phyloP scores from a whole-genome alignment of 257 asterid species.

The Craterostigma plantagineum region DNA sequence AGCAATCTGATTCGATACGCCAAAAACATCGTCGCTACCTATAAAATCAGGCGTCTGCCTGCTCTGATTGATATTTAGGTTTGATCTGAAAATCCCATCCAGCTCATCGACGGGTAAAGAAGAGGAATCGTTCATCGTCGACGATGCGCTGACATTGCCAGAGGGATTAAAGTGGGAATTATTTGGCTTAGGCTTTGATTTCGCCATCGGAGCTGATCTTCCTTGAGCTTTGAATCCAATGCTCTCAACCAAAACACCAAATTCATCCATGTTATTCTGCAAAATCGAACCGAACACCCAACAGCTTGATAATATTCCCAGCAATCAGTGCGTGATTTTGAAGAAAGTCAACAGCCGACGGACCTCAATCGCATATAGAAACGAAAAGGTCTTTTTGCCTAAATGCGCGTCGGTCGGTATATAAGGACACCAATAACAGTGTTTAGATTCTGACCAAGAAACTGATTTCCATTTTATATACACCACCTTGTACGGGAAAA shows the following conservation, averaged over 20 bases:
- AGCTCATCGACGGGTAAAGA: slow-evolving; percentile 53
- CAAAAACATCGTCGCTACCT: slow-evolving; percentile 36
- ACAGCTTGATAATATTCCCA: too few relatives aligned
- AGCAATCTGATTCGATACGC: slow-evolving; percentile 28
- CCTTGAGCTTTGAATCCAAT: slow-evolving; percentile 61
- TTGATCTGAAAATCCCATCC: slow-evolving; percentile 43
- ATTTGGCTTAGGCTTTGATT: slow-evolving; percentile 35
- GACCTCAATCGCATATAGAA: too few relatives aligned
- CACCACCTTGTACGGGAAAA: too few relatives aligned
- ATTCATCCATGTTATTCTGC: slow-evolving; percentile 43
- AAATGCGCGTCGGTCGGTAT: too few relatives aligned
- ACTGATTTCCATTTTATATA: too few relatives aligned
- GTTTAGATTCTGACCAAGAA: too few relatives aligned
- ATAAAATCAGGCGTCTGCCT: slow-evolving; percentile 13
- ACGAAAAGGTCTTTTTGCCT: too few relatives aligned
- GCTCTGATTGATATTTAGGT: slow-evolving; percentile 7
- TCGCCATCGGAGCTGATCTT: slow-evolving; percentile 61
- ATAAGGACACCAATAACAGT: too few relatives aligned
- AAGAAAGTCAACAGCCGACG: too few relatives aligned
- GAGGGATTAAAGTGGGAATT: slow-evolving; percentile 10
- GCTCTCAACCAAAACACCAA: slow-evolving; percentile 76
- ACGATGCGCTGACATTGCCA: slow-evolving; percentile 11
- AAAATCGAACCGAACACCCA: neutral
- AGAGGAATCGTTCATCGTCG: slow-evolving; percentile 21
- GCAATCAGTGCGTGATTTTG: too few relatives aligned